These are phyloP conservation scores for Aspergillus sclerotialis DNA, from an alignment of 2,329 filamentous ascomycete genomes.

Conservation along the genomic window DNA sequence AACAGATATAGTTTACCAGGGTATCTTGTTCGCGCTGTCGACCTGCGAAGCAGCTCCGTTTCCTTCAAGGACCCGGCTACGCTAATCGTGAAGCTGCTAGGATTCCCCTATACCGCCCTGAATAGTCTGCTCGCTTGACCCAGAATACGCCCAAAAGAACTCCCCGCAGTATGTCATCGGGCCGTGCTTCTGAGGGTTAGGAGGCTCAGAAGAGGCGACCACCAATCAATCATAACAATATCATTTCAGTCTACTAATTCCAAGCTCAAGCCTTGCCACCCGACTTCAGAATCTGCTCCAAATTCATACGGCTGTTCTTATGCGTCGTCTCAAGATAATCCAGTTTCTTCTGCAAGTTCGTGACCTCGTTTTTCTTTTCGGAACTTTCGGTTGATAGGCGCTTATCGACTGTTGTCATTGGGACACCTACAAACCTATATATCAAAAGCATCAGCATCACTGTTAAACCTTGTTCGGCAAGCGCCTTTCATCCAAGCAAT, in stretches of 20 bases:
- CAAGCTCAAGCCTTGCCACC: conserved; percentile 33
- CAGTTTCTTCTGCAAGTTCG: conserved; percentile 77
- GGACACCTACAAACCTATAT: conserved; percentile 76
- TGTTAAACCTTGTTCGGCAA: no score
- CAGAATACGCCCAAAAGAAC: no score
- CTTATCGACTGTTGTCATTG: conserved; percentile 64
- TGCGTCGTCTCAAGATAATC: conserved; percentile 91
- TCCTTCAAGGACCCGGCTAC: neutral
- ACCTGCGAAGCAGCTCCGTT: neutral
- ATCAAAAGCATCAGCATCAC: conserved; percentile 2
- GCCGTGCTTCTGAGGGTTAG: neutral
- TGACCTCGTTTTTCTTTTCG: conserved; percentile 68
- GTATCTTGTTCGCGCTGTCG: neutral
- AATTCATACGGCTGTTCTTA: conserved; percentile 86
- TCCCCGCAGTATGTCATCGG: no score
- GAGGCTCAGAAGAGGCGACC: neutral
- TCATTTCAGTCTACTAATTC: neutral
- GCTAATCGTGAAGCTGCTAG: neutral
- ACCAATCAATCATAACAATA: neutral
- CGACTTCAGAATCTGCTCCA: conserved; percentile 75
- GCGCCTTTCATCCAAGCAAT: neutral
- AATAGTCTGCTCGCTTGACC: no score
- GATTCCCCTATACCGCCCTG: no score
- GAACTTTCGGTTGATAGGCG: conserved; percentile 70
- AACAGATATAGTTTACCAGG: no score